phyloP scores from a whole-genome alignment of 2,329 filamentous ascomycete species.

The Fusarium sp. region DNA sequence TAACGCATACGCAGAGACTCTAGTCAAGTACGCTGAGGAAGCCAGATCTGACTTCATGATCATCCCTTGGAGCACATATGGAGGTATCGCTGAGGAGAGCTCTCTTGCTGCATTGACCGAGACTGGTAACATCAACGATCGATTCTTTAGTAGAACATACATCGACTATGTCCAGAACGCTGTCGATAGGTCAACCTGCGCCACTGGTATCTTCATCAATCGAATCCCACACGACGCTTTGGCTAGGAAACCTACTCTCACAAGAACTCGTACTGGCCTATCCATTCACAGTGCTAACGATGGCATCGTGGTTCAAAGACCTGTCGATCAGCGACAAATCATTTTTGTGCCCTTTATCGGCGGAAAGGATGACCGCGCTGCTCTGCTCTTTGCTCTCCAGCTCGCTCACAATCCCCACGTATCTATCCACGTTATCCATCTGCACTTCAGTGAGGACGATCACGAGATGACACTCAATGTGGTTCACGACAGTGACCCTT shows the following conservation, averaged over 20 bases:
- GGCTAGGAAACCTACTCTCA: constrained; percentile 63
- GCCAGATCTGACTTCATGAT: constrained; percentile 80
- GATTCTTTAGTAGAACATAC: constrained; percentile 63
- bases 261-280: constrained; percentile 44
- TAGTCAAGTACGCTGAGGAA: constrained; percentile 77
- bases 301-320: constrained; percentile 62
- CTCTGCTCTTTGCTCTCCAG: constrained; percentile 84
- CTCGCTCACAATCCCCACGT: constrained; percentile 83
- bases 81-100: constrained; percentile 73
- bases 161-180: constrained; percentile 78
- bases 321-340: constrained; percentile 79
- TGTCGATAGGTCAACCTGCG: constrained; percentile 78
- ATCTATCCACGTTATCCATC: constrained; percentile 77
- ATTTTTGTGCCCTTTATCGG: constrained; percentile 91
- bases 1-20: constrained; percentile 80
- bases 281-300: constrained; percentile 60
- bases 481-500: constrained; percentile 11
- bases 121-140: constrained; percentile 40
- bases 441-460: constrained; percentile 44
- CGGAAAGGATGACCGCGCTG: constrained; percentile 82
- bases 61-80: constrained; percentile 90
- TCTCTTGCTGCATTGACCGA: constrained; percentile 29
- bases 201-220: constrained; percentile 69
- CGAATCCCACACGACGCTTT: constrained; percentile 52
- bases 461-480: constrained; percentile 16